Evolutionary conservation across 345 rosid genomes (phyloP).

Genomic region (Dipteronia sinensis): DNA sequence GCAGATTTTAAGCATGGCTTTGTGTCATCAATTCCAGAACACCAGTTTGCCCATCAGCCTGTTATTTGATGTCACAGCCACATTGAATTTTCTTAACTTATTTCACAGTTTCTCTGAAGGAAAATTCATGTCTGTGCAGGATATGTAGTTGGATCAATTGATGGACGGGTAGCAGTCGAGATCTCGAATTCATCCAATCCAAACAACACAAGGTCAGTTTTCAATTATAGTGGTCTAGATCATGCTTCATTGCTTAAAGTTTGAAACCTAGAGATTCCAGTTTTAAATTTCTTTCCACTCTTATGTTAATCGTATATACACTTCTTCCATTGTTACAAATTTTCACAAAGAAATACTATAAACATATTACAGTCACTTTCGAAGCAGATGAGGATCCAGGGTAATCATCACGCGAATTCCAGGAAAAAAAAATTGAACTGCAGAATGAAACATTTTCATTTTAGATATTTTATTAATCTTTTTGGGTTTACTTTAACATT

Average conservation of each 20-base stretch:
- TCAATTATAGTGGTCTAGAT: neutral
- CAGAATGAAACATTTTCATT: neutral
- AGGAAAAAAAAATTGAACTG: neutral
- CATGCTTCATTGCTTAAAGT: constrained; percentile 4
- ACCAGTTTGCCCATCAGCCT: neutral
- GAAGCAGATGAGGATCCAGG: neutral
- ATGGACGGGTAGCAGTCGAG: constrained; percentile 76
- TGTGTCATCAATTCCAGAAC: neutral
- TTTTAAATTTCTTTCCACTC: neutral
- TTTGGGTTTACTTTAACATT: neutral
- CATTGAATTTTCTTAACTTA: neutral
- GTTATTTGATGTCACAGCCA: neutral
- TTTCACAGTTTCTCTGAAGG: neutral
- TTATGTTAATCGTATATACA: neutral
- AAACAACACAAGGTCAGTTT: constrained; percentile 52
- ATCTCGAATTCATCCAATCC: constrained; percentile 46
- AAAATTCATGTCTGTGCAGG: constrained; percentile 46
- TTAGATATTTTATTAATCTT: neutral
- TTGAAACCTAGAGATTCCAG: neutral
- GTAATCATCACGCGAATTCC: neutral
- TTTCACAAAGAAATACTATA: neutral
- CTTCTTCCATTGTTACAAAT: neutral
- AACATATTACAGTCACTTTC: neutral
- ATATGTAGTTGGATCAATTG: constrained; percentile 85
- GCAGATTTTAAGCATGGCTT: constrained; percentile 3